Conservation (phyloP, 2,329 filamentous ascomycete genomes). For the Aureobasidium namibiae region DNA sequence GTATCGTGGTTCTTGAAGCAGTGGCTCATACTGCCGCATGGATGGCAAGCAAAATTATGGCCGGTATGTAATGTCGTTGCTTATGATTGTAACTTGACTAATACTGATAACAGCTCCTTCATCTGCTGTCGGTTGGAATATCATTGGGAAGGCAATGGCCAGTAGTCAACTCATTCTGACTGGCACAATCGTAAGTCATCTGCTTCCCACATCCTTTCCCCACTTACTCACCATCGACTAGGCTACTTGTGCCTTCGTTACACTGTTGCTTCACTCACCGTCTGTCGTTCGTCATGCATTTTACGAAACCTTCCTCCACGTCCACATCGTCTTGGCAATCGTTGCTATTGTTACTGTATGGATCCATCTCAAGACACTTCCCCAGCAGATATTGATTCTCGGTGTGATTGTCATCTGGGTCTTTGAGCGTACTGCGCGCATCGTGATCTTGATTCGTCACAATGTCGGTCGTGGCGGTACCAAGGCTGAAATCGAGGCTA, state of each 20-base stretch:
- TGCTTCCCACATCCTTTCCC: conserved; percentile 15
- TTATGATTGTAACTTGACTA: background rate
- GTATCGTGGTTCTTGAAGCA: conserved; percentile 64
- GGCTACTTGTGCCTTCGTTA: conserved; percentile 53
- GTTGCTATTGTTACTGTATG: conserved; percentile 56
- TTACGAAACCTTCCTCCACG: conserved; percentile 68
- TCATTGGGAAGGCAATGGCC: conserved; percentile 33
- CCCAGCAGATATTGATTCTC: conserved; percentile 53
- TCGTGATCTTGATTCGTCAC: conserved; percentile 53
- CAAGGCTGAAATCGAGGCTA: conserved; percentile 61
- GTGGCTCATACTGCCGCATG: conserved; percentile 58
- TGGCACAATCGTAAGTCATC: conserved; percentile 51
- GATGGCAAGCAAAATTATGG: conserved; percentile 37
- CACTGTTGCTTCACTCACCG: conserved; percentile 59
- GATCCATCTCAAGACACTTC: conserved; percentile 52
- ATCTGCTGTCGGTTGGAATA: conserved; percentile 40
- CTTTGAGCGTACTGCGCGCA: conserved; percentile 53
- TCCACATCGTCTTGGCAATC: conserved; percentile 59
- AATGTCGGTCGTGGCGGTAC: conserved; percentile 61
- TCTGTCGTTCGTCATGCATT: conserved; percentile 68
- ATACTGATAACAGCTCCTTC: background rate
- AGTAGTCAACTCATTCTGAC: conserved; percentile 45
- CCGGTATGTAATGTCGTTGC: background rate
- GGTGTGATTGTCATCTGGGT: conserved; percentile 59
- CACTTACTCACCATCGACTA: conserved; percentile 22